Evolutionary conservation across 805 yeast species (phyloP).

Genomic region (Cyberlindnera petersonii): DNA sequence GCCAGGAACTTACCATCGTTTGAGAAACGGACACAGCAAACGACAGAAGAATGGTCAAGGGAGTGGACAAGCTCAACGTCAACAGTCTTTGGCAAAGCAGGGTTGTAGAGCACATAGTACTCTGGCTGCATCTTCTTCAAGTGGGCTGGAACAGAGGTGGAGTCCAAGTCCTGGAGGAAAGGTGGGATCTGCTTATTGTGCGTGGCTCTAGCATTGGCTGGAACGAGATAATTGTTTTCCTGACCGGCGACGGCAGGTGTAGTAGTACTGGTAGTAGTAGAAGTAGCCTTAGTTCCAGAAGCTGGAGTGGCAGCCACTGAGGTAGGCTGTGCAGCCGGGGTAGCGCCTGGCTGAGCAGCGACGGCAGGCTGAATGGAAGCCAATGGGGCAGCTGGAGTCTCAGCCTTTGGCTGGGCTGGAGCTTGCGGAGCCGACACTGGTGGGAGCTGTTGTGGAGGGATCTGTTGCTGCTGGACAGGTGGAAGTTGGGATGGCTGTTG

Average conservation of each 20-base stretch:
- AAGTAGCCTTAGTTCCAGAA: constrained; percentile 8
- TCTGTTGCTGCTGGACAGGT: constrained; percentile 28
- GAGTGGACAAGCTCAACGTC: constrained; percentile 90
- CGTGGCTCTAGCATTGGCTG: constrained; percentile 35
- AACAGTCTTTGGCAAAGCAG: constrained; percentile 67
- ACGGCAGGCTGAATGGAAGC: constrained; percentile 1
- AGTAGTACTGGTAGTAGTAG: constrained; percentile 16
- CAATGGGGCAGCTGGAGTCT: constrained; percentile 12
- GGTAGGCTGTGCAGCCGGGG: constrained; percentile 27
- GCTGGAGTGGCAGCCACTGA: constrained; percentile 20
- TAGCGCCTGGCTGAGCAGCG: too few species aligned
- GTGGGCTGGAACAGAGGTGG: constrained; percentile 68
- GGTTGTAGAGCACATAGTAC: constrained; percentile 87
- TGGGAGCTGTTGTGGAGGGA: constrained; percentile 23
- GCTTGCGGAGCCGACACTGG: constrained; percentile 29
- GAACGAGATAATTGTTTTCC: constrained; percentile 34
- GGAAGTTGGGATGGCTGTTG: constrained; percentile 31
- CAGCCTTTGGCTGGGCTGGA: constrained; percentile 32
- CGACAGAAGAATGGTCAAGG: constrained; percentile 89
- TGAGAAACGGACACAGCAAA: constrained; percentile 92
- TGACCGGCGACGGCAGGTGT: constrained; percentile 22
- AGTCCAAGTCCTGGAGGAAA: constrained; percentile 76
- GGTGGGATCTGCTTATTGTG: constrained; percentile 78
- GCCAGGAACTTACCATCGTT: constrained; percentile 90
- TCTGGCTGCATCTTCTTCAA: constrained; percentile 80